Conservation (phyloP, 75 land plant genomes). For the Pinus taeda region DNA sequence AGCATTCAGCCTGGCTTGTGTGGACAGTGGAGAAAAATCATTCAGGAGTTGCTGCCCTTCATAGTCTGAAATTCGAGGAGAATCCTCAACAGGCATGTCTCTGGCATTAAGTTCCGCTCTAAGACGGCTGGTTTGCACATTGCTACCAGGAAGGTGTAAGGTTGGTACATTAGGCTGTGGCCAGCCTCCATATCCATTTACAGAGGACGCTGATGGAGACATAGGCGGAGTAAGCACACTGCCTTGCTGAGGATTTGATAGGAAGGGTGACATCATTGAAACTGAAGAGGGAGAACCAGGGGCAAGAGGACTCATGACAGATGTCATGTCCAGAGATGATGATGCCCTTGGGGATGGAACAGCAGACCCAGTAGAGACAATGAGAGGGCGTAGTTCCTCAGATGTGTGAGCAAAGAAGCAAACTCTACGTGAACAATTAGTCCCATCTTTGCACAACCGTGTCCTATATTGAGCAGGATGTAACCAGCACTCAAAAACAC, state of each 20-base stretch:
- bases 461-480: conserved; percentile 85
- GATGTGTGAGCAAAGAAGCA: conserved; percentile 72
- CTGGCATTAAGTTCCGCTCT: conserved; percentile 73
- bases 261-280: conserved; percentile 36
- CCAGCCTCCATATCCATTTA: conserved; percentile 42
- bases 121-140: conserved; percentile 70
- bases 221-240: conserved; percentile 61
- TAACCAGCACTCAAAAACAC: conserved; percentile 90
- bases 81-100: conserved; percentile 61
- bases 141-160: conserved; percentile 66
- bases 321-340: conserved; percentile 41
- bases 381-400: conserved; percentile 76
- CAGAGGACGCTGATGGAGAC: conserved; percentile 51
- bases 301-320: conserved; percentile 47
- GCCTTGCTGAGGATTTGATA: conserved; percentile 25
- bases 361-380: conserved; percentile 66
- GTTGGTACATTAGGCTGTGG: conserved; percentile 68
- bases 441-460: conserved; percentile 76
- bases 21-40: conserved; percentile 28
- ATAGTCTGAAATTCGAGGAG: conserved; percentile 35
- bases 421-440: conserved; percentile 48
- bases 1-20: conserved; percentile 32
- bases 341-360: conserved; percentile 69
- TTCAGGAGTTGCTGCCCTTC: conserved; percentile 44
- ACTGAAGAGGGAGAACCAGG: conserved; percentile 41